Evolutionary conservation across 1,284 basidiomycete genomes (phyloP), one percentile per base, ranked within the genome.

Genomic region (Rhodotorula sp.): DNA sequence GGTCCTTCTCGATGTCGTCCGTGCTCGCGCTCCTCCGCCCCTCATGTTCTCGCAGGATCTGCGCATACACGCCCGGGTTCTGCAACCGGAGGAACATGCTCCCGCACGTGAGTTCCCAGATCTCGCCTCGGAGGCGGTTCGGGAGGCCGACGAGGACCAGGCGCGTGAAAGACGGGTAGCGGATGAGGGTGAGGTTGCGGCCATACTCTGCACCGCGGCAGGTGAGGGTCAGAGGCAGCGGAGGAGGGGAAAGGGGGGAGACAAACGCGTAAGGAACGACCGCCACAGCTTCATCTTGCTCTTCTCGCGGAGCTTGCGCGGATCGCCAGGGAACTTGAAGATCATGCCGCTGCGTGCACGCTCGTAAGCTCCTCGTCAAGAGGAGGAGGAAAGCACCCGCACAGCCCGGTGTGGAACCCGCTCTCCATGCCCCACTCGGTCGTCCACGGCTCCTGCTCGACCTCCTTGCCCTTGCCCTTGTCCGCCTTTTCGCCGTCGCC

Each of bases 1-100:
- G 83, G 81, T 99, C 97, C 83, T 99, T 99, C 83, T 99, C 97
- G 62, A 99, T 99, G 81, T 99, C 97, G 81, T 99, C 97, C 0
- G 96, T 97, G 78, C 92, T 94, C 15, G 91, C 91, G 64, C 87
- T 94, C 34, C 88, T 88, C 70, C 89, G 87, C 21, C 92, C 94
- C 67, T 87, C 85, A 81, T 96, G 90, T 65, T 92, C 88, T 64
- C 88, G 87, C 15, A 97, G 83, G 39, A 98, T 85, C 9, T 86
- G 85, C n/a, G 88, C 85, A 81, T 97, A 99, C 75, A 88, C 86
- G 29, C 94, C 91, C 2, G 91, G 92, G 76, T 97, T 90, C 58
- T 88, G 86, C 78, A 92, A 94, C 19, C 97, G 92, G 37, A 97
- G 78, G 61, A 70, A 95, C 69, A 98, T 86, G 1, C 95, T 97